Evolutionary conservation across 176 grass and related monocot species (phyloP), one percentile per base, ranked within the genome.

Genomic region (Carex myosuroides): DNA sequence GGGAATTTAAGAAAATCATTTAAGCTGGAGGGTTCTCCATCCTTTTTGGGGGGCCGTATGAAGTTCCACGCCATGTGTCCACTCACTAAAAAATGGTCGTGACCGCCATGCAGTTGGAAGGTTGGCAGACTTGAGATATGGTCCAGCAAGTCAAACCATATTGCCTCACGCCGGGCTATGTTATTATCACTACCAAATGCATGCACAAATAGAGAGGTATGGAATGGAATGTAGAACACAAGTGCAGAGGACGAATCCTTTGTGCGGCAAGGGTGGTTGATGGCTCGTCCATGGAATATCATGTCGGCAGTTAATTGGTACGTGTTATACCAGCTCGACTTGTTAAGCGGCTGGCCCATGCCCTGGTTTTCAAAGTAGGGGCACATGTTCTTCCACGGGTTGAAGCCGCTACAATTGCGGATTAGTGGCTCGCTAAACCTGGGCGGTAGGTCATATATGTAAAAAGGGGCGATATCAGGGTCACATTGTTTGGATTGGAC

Each of bases 221-320:
- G 73, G 80, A 89, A 89, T 2, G 87, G 83, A 61, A 89, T 79
- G 54, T 81, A 79, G 76, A 79, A 79, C 10, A 79, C 5, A 35
- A 13, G 21, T 26, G 76, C 76, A 6, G 13, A 8, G 21, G 55
- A 7, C 9, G 44, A 4, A 24, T 32, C 13, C 8, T 85, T 69
- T 37, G 87, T 85, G 26, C 83, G 87, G 87, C 87, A 89, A 55
- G 87, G 87, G 61, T 89, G 87, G 54, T 69, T 66, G 13, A 61
- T 44, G 33, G 83, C 82, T 13, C 87, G 87, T 42, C 35, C 75
- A 70, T 85, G 76, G 63, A 89, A 89, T 18, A 89, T 2, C 83
- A 89, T 54, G 33, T 85, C 87, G 37, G 82, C 82, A 8, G 35
- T 39, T 13, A 89, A 84, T 14, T 84, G 87, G 64, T 89, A 60